These are phyloP conservation scores for Coemansia reversa DNA, from an alignment of 192 early-diverging fungal genomes.

Conservation along the genomic window DNA sequence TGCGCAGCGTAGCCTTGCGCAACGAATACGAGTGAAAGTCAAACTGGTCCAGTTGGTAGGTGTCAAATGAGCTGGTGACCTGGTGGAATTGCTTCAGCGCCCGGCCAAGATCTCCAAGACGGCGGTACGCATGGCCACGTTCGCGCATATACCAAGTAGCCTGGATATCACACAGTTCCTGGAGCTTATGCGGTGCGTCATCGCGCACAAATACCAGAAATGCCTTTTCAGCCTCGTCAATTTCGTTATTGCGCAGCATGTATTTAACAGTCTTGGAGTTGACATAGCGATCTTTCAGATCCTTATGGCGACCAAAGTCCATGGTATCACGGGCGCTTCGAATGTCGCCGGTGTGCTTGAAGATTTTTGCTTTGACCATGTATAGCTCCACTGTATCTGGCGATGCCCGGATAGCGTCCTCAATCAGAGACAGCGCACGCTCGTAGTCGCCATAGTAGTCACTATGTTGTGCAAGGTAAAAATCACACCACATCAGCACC, in stretches of 20 bases:
- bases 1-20: constrained; percentile 83
- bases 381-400: constrained; percentile 88
- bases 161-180: constrained; percentile 89
- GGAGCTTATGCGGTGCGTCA: constrained; percentile 65
- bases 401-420: constrained; percentile 82
- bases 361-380: constrained; percentile 91
- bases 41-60: constrained; percentile 89
- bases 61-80: constrained; percentile 76
- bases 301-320: constrained; percentile 84
- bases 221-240: constrained; percentile 84
- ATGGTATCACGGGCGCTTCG: constrained; percentile 70
- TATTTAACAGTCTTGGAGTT: constrained; percentile 95
- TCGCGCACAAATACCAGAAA: constrained; percentile 71
- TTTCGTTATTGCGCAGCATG: constrained; percentile 77
- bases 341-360: constrained; percentile 86
- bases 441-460: constrained; percentile 71
- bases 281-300: constrained; percentile 92
- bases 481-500: constrained; percentile 83
- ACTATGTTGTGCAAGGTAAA: constrained; percentile 88
- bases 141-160: constrained; percentile 87
- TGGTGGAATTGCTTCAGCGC: constrained; percentile 89
- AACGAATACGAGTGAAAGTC: constrained; percentile 95
- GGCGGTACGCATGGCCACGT: constrained; percentile 68
- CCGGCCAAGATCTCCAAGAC: constrained; percentile 67
- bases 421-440: constrained; percentile 74